phyloP scores from a whole-genome alignment of 106 monocot genomes.

The Cymbidium sinense region DNA sequence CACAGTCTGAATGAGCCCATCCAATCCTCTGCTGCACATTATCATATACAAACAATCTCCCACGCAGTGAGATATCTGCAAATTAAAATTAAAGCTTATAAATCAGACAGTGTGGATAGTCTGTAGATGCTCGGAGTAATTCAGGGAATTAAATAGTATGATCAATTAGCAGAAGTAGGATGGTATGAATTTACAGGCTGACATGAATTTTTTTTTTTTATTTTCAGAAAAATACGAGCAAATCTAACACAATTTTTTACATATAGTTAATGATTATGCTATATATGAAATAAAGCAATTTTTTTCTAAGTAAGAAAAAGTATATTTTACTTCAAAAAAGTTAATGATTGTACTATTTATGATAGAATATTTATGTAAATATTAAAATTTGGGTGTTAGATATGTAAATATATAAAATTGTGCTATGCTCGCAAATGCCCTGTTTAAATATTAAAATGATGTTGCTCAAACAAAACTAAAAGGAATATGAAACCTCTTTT shows the following conservation, averaged over 20 bases:
- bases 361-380: no score
- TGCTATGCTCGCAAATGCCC: no score
- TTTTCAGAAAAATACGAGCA: no score
- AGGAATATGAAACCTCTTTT: not conserved
- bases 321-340: no score
- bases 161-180: not conserved
- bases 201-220: not conserved
- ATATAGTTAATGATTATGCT: no score
- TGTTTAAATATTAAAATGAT: not conserved
- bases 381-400: no score
- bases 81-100: not conserved
- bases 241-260: no score
- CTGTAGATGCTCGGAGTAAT: not conserved
- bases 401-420: no score
- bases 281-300: no score
- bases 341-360: no score
- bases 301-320: no score
- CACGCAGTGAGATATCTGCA: slow-evolving; percentile 73
- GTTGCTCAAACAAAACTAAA: not conserved
- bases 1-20: slow-evolving; percentile 54
- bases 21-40: slow-evolving; percentile 57
- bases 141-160: not conserved
- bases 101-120: not conserved
- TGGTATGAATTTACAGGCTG: not conserved
- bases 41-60: slow-evolving; percentile 67